Evolutionary conservation across 2,329 filamentous ascomycete genomes (phyloP), one percentile per base, ranked within the genome.

Genomic region (Penicillium thymicola): DNA sequence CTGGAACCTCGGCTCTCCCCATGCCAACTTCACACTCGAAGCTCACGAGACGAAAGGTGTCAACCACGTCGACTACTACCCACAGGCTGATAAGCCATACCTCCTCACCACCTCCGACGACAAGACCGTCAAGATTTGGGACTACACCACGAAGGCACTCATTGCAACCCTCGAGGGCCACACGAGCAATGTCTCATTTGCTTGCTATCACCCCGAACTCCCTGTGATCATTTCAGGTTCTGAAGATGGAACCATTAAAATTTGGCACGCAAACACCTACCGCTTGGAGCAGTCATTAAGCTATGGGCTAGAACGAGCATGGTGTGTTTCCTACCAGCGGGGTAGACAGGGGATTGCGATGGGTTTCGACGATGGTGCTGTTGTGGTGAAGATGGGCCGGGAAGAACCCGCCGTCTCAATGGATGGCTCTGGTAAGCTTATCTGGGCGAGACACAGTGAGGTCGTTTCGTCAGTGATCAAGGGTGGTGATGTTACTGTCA

Each of bases 241-340:
- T 27, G 94, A 99, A 76, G 94, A 99, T 75, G 93, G 93, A 63
- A 96, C 92, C 0, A 87, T 99, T 72, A 95, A 96, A 76, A 92
- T 99, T 75, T 99, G 94, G 94, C 92, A 99, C 73, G 92, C 93
- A 63, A 97, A 96, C 71, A 99, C 94, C 51, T 97, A 97, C 76
- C 85, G 94, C 64, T 84, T 97, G 58, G 94, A 97, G 76, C 94
- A 97, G 72, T 96, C 92, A 0, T 80, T 99, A 60, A 97, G 91
- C 78, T 99, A 99, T 75, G 94, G 92, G 30, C 79, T 99, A 47
- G 94, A 99, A 76, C 85, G 94, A 69, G 94, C 93, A 54, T 99
- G 94, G 94, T 97, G 94, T 83, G 91, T 97, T 44, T 88, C 91
- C 27, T 97, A 95, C 71, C 94, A 99, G 74, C 89, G 91, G 72